phyloP scores from a whole-genome alignment of 2,329 filamentous ascomycete species.

The Aspergillus puulaauensis region DNA sequence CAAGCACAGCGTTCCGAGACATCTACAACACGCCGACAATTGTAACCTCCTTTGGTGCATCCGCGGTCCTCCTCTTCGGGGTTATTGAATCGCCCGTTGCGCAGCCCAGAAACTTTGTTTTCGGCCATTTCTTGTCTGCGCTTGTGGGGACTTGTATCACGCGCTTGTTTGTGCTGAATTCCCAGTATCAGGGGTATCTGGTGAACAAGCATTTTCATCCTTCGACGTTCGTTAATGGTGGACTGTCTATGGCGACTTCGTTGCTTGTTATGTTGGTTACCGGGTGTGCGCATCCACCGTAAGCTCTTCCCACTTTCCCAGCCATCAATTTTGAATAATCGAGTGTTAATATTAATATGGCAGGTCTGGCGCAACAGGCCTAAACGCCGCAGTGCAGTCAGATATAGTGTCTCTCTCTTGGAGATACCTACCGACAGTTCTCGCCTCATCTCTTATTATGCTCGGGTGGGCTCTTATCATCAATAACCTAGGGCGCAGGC shows the following conservation, averaged over 20 bases:
- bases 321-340: too few relatives aligned
- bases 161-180: constrained; percentile 33
- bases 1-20: not conserved
- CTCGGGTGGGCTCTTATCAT: too few relatives aligned
- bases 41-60: constrained; percentile 23
- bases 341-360: not conserved
- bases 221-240: constrained; percentile 29
- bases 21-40: not conserved
- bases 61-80: constrained; percentile 33
- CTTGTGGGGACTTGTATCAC: constrained; percentile 31
- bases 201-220: not conserved
- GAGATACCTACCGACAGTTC: too few relatives aligned
- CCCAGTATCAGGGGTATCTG: constrained; percentile 26
- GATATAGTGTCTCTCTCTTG: too few relatives aligned
- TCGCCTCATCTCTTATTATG: too few relatives aligned
- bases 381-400: too few relatives aligned
- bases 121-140: constrained; percentile 35
- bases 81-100: constrained; percentile 35
- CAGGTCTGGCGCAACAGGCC: constrained; percentile 29
- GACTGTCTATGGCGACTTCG: constrained; percentile 28
- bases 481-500: too few relatives aligned
- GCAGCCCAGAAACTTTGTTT: constrained; percentile 32
- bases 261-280: constrained; percentile 36
- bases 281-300: constrained; percentile 20
- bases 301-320: too few relatives aligned